phyloP scores from a whole-genome alignment of 108 stramenopile genomes.

The Epithemia pelagica region DNA sequence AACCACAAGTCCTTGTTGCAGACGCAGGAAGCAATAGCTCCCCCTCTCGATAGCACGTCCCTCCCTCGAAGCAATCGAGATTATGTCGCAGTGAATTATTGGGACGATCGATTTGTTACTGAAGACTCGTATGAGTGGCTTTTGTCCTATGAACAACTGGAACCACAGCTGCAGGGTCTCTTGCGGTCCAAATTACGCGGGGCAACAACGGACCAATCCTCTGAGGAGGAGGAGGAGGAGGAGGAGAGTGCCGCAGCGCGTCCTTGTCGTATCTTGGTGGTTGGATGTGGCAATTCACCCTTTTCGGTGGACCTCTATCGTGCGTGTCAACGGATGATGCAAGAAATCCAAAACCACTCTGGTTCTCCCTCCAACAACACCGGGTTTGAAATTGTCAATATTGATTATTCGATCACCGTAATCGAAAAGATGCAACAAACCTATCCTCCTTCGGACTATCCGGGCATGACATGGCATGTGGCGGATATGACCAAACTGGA shows the following conservation, averaged over 20 bases:
- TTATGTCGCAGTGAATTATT: constrained; percentile 26
- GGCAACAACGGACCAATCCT: too few species aligned
- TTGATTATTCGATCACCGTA: constrained; percentile 24
- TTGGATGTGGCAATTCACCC: constrained; percentile 49
- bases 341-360: background rate
- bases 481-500: constrained; percentile 49
- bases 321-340: constrained; percentile 1
- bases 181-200: background rate
- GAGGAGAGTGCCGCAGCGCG: background rate
- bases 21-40: too few species aligned
- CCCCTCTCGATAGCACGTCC: too few species aligned
- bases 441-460: background rate
- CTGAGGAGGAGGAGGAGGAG: background rate
- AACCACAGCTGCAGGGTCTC: background rate
- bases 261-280: constrained; percentile 18
- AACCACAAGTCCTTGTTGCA: too few species aligned
- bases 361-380: background rate
- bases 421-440: constrained; percentile 15
- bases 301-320: constrained; percentile 35
- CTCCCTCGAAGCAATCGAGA: background rate
- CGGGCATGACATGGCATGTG: constrained; percentile 27
- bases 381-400: constrained; percentile 11
- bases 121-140: constrained; percentile 55
- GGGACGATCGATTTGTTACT: constrained; percentile 44
- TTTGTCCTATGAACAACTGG: constrained; percentile 9